phyloP scores from a whole-genome alignment of 2,329 filamentous ascomycete species.

The Juglanconis juglandina region DNA sequence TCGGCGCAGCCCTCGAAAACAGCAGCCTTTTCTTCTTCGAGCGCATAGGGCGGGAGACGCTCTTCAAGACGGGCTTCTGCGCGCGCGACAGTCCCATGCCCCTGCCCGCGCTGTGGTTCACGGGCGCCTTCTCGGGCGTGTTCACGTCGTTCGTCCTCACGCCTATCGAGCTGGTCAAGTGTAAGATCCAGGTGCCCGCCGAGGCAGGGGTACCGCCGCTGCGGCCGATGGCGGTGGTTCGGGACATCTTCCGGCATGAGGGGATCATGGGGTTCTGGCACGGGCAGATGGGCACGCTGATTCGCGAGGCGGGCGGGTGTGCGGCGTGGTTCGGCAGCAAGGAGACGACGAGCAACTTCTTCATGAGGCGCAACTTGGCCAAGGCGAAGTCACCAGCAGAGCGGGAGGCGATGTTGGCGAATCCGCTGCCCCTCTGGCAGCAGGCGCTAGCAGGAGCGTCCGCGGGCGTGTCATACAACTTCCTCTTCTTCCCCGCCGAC shows the following conservation, averaged over 20 bases:
- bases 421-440: constrained; percentile 74
- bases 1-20: constrained; percentile 88
- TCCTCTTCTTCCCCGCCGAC: constrained; percentile 94
- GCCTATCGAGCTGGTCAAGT: constrained; percentile 95
- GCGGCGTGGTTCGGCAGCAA: constrained; percentile 95
- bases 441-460: constrained; percentile 83
- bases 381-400: constrained; percentile 36
- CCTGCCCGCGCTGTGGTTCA: constrained; percentile 70
- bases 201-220: constrained; percentile 46
- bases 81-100: constrained; percentile 60
- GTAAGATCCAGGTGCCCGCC: constrained; percentile 85
- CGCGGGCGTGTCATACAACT: constrained; percentile 93
- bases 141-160: constrained; percentile 90
- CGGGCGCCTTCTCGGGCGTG: constrained; percentile 81
- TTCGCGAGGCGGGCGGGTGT: constrained; percentile 88
- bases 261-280: constrained; percentile 90
- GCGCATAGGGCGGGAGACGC: constrained; percentile 64
- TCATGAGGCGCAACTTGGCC: constrained; percentile 56
- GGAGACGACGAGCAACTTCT: constrained; percentile 71
- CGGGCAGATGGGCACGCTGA: constrained; percentile 87
- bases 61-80: constrained; percentile 52
- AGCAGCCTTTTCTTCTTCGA: constrained; percentile 93
- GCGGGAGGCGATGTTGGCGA: constrained; percentile 39
- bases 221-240: constrained; percentile 68
- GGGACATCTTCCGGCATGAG: constrained; percentile 75